Evolutionary conservation across 1,284 basidiomycete species (phyloP).

Genomic region (Dichomitus squalens): DNA sequence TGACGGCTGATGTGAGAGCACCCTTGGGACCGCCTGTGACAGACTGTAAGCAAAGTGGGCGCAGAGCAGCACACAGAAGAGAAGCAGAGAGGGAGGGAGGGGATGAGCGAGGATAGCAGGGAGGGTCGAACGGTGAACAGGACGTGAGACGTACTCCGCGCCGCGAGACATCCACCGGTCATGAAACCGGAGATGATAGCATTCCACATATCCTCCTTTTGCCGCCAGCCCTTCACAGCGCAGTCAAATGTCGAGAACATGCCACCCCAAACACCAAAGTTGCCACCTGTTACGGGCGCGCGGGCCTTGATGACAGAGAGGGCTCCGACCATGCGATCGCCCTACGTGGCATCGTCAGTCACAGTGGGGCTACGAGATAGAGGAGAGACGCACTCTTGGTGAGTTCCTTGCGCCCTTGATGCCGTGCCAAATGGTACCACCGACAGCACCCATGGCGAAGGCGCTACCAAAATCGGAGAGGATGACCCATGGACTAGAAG

Average conservation of each 20-base stretch:
- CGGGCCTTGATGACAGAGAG: conserved; percentile 97
- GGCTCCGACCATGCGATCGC: conserved; percentile 92
- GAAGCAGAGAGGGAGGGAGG: no score
- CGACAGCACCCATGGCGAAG: conserved; percentile 94
- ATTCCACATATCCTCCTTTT: conserved; percentile 99
- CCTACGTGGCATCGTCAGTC: conserved; percentile 47
- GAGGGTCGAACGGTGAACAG: neutral
- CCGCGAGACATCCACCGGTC: conserved; percentile 95
- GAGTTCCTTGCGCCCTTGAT: conserved; percentile 98
- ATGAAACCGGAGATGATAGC: conserved; percentile 98
- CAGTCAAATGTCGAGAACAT: conserved; percentile 98
- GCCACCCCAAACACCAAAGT: conserved; percentile 98
- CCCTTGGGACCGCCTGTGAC: conserved; percentile 85
- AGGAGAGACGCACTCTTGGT: conserved; percentile 69
- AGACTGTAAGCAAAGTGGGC: conserved; percentile 7
- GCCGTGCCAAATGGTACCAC: conserved; percentile 98
- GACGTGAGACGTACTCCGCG: conserved; percentile 68
- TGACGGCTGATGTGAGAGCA: conserved; percentile 89
- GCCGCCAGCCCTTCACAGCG: conserved; percentile 94
- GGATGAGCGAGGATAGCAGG: neutral
- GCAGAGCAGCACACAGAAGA: neutral
- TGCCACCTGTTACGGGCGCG: conserved; percentile 96
- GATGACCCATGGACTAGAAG: conserved; percentile 92
- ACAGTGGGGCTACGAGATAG: neutral
- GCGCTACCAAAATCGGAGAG: conserved; percentile 98